phyloP scores from a whole-genome alignment of 768 basidiomycete genomes.

The Gelatoporia subvermispora region DNA sequence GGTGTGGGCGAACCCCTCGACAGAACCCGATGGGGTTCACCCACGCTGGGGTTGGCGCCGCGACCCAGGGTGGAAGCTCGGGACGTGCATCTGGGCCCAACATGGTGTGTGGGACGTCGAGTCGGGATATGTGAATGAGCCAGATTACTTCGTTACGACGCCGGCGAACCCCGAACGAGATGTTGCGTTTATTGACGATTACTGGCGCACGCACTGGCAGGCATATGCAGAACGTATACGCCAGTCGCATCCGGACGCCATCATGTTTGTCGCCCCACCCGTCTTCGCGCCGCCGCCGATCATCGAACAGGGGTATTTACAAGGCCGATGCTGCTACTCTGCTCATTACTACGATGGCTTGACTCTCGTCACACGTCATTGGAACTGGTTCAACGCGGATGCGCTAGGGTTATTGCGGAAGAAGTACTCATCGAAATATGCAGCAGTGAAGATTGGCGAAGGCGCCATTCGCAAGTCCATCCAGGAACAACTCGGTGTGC shows the following conservation, averaged over 20 bases:
- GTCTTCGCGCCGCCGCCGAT: conserved; percentile 80
- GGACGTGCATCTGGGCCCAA: conserved; percentile 80
- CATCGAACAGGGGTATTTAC: conserved; percentile 46
- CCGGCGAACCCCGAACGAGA: conserved; percentile 26
- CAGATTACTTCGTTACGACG: conserved; percentile 71
- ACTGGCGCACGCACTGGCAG: conserved; percentile 71
- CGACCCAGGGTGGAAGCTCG: conserved; percentile 64
- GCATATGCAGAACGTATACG: conserved; percentile 57
- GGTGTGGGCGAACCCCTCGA: conserved; percentile 66
- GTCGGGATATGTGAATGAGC: conserved; percentile 58
- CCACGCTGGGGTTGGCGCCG: conserved; percentile 83
- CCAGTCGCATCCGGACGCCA: conserved; percentile 68
- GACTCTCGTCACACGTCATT: conserved; percentile 87
- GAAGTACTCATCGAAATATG: conserved; percentile 61
- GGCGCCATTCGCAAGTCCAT: conserved; percentile 74
- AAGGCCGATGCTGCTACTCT: conserved; percentile 69
- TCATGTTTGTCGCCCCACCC: conserved; percentile 88
- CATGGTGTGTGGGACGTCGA: conserved; percentile 87
- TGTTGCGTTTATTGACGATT: conserved; percentile 71
- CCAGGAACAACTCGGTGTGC: conserved; percentile 74
- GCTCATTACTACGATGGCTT: conserved; percentile 94
- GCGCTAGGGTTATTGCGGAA: conserved; percentile 88
- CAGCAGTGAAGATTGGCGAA: conserved; percentile 82
- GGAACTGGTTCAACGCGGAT: conserved; percentile 95
- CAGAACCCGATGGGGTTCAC: conserved; percentile 49